phyloP scores from a whole-genome alignment of 2,329 filamentous ascomycete species.

The Plectosphaerella plurivora region DNA sequence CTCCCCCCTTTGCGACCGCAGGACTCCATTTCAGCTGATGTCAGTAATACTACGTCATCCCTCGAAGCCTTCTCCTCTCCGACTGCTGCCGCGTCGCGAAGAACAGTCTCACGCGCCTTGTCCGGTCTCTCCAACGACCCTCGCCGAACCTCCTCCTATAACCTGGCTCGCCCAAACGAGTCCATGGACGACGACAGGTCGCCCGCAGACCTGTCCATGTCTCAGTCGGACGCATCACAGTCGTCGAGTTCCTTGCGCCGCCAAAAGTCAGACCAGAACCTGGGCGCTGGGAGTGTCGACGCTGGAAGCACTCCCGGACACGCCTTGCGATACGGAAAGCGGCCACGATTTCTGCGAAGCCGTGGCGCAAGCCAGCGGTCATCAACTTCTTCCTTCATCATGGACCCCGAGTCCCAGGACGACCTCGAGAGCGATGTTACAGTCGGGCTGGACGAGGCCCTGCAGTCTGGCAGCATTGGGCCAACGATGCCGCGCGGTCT shows the following conservation, averaged over 20 bases:
- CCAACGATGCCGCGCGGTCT: conserved; percentile 48
- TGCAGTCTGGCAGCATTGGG: conserved; percentile 75
- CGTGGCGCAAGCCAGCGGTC: conserved; percentile 55
- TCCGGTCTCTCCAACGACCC: conserved; percentile 34
- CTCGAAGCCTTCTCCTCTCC: conserved; percentile 54
- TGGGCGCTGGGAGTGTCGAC: conserved; percentile 29
- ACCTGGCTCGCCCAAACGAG: conserved; percentile 3
- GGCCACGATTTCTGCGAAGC: conserved; percentile 55
- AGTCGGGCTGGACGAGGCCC: conserved; percentile 67
- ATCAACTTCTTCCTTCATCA: conserved; percentile 55
- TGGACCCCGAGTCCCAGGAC: conserved; percentile 48
- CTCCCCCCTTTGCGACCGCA: conserved; percentile 11
- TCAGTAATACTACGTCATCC: conserved; percentile 40
- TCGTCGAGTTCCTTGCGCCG: conserved; percentile 21
- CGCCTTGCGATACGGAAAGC: conserved; percentile 38
- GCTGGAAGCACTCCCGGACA: conserved; percentile 42
- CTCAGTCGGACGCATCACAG: conserved; percentile 10
- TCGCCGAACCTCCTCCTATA: not conserved
- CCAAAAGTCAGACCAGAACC: conserved; percentile 25
- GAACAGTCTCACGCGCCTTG: conserved; percentile 47
- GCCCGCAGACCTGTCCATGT: not conserved
- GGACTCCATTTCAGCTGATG: conserved; percentile 20
- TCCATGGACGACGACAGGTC: conserved; percentile 13
- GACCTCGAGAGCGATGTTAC: conserved; percentile 72
- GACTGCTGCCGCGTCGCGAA: conserved; percentile 48